Conservation (phyloP, 2,329 filamentous ascomycete species). For the Sclerotinia sclerotiorum region DNA sequence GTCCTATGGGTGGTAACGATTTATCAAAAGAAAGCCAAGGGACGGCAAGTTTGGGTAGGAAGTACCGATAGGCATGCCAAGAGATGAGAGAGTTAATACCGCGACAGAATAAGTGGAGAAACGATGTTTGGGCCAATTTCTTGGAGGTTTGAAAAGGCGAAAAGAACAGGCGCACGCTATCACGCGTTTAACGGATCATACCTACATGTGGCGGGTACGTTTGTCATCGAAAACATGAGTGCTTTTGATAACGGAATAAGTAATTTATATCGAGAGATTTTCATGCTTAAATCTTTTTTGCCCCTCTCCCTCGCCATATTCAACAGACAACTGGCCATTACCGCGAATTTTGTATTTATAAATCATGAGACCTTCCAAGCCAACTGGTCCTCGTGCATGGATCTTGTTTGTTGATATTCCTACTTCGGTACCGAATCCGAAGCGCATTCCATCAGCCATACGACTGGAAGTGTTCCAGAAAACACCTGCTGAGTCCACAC, state of each 20-base stretch:
- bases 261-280: constrained; percentile 39
- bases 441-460: constrained; percentile 95
- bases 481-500: constrained; percentile 84
- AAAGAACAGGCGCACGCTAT: constrained; percentile 1
- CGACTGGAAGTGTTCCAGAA: constrained; percentile 97
- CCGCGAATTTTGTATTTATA: constrained; percentile 95
- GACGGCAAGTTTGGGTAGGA: constrained; percentile 11
- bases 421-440: constrained; percentile 96
- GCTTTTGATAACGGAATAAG: not conserved
- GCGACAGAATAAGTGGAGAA: constrained; percentile 22
- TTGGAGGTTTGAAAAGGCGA: constrained; percentile 2
- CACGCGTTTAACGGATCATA: not conserved
- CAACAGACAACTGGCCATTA: constrained; percentile 74
- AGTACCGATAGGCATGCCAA: not conserved
- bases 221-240: not conserved
- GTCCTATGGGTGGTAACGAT: not conserved
- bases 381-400: constrained; percentile 88
- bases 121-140: constrained; percentile 7
- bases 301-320: constrained; percentile 67
- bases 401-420: constrained; percentile 99
- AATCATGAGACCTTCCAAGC: constrained; percentile 90
- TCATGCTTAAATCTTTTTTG: constrained; percentile 61
- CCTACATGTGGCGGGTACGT: not conserved
- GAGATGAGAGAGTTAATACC: not conserved
- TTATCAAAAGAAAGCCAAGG: not conserved